Evolutionary conservation across 176 grass and related monocot genomes (phyloP), one percentile per base, ranked within the genome.

Genomic region (Ampelocalamus luodianensis): DNA sequence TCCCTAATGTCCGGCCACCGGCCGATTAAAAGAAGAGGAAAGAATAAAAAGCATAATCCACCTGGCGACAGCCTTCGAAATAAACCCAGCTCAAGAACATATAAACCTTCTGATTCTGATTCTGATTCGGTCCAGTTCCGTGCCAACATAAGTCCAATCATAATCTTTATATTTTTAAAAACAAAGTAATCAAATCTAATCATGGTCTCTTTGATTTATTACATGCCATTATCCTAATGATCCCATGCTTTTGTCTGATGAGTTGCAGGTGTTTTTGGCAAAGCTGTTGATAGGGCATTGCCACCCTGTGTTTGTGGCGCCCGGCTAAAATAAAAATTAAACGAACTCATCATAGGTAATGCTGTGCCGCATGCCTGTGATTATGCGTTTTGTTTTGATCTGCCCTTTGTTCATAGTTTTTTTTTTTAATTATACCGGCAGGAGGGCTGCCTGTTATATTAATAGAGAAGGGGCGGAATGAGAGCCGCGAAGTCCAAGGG

Each of bases 51-150:
- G 10, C 17, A 67, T 51, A 53, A 45, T 18, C 80, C 80, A 83
- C 48, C 54, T 48, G 24, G 53, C 54, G 51, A 83, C 68, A 83
- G 68, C 54, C 54, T 22, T 62, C 80, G 68, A 72, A 29, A 83
- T 62, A 54, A 53, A n/a, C 50, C 66, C 53, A 58, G 1, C 14
- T 26, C 8, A 70, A 43, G 16, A 73, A 62, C 80, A 71, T 13
- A 29, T 3, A 60, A 63, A 48, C 24, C 39, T 83, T 63, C 40
- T 60, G 50, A 29, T 82, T 82, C 40, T 60, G 50, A 29, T 82
- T 82, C 66, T 8, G 67, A 83, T 73, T 83, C 68, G 24, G 65
- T 71, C 50, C 49, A 82, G 65, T 18, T 58, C 34, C 79, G 42
- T 50, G 43, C 79, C 65, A 82, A 71, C 66, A 43, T 17, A 26